phyloP scores from a whole-genome alignment of 2,329 filamentous ascomycete species.

The Emergomyces africanus region DNA sequence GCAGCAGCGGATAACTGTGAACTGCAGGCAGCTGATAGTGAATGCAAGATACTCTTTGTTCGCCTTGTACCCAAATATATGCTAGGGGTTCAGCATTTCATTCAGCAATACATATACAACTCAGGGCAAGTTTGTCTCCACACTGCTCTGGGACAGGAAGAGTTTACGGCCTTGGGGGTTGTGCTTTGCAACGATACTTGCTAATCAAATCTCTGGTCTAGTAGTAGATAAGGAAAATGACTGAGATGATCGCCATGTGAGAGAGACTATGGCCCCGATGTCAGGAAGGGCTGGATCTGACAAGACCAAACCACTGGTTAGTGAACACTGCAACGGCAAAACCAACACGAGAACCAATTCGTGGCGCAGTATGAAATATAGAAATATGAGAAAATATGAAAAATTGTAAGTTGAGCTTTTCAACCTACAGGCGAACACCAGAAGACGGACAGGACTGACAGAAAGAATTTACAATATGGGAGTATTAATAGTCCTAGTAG shows the following conservation, averaged over 20 bases:
- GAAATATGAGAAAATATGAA: background rate
- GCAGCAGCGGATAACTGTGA: background rate
- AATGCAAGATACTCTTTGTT: background rate
- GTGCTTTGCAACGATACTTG: background rate
- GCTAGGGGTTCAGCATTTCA: too few species aligned
- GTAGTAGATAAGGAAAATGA: background rate
- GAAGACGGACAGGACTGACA: too few species aligned
- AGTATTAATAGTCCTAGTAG: too few species aligned
- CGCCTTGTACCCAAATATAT: background rate
- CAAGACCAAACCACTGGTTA: background rate
- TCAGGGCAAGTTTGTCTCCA: background rate
- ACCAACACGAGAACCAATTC: background rate
- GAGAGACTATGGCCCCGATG: background rate
- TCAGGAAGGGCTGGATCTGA: background rate
- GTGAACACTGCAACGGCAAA: background rate
- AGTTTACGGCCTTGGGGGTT: background rate
- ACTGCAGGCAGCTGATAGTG: background rate
- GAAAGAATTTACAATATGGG: background rate
- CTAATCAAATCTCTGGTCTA: background rate
- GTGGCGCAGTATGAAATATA: background rate
- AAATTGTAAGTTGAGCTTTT: background rate
- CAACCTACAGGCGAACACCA: background rate
- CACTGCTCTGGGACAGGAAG: background rate
- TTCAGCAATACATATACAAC: background rate
- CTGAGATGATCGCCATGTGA: too few species aligned